Evolutionary conservation across 1,139 yeast genomes (phyloP), one percentile per base, ranked within the genome.

Genomic region (Blastobotrys capitulatus): DNA sequence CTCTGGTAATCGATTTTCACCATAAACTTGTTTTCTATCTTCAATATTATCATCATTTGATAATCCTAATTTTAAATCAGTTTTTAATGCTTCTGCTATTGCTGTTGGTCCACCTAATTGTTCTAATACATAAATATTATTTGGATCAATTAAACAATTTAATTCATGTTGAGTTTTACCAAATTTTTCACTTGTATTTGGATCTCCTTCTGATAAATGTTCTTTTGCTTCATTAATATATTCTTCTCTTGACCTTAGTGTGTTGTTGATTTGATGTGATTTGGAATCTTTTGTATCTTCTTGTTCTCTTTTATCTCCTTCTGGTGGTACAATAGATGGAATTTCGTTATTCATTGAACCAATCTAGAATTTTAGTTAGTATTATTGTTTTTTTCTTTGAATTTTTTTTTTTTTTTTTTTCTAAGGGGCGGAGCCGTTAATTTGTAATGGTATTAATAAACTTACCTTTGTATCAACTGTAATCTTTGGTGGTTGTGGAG

Each of bases 1-100:
- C 50, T 79, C 81, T 0, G 97, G 97, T 34, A 94, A 66, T 34
- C 63, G 68, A 64, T 92, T 92, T 22, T 66, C 69, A 29, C 96
- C 96, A 65, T 79, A 94, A 18, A 65, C 66, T 16, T 62, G 55
- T 10, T 59, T 59, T 45, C 96, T 70, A 18, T 47, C 50, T 8
- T 42, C 53, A 26, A 54, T 58, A 18, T 47, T 45, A 37, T 53
- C 59, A 13, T 54, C 52, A 31, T 55, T 56, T 19, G 52, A 52
- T 13, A 70, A 57, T 8, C 74, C 74, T 2, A 52, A 27, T 9
- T 57, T 51, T 13, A 63, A 48, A 52, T 69, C 54, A 12, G 72
- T 61, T 36, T 63, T 57, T 16, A 71, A 60, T 5, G 61, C 59
- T 10, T 46, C 42, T 8, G 62, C 64, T 8, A 71, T 60, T 10